phyloP scores from a whole-genome alignment of 352 stramenopile genomes.

The Phytopythium oedochilum region DNA sequence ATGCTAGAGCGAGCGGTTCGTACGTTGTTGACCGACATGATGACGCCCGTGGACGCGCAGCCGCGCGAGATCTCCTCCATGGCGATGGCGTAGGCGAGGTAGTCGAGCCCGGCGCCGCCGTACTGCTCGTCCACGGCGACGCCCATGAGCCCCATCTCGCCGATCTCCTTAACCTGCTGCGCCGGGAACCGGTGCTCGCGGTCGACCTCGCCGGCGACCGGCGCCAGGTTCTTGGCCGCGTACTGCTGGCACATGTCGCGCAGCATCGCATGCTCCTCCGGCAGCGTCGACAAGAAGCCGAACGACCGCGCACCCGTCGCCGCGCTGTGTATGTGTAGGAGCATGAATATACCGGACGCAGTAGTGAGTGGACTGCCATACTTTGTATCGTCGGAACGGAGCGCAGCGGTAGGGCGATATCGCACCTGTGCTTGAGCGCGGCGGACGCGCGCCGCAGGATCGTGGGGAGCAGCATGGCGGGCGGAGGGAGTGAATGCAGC shows the following conservation, averaged over 20 bases:
- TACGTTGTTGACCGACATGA: constrained; percentile 95
- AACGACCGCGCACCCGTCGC: constrained; percentile 37
- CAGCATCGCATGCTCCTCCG: constrained; percentile 96
- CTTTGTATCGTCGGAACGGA: too few relatives aligned
- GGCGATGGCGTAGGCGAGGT: constrained; percentile 95
- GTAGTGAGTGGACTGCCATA: too few relatives aligned
- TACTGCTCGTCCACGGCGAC: constrained; percentile 89
- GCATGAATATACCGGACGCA: too few relatives aligned
- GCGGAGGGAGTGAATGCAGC: background rate
- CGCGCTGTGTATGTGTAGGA: constrained; percentile 1
- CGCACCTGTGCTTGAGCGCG: constrained; percentile 22
- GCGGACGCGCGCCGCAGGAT: constrained; percentile 22
- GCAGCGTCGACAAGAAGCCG: constrained; percentile 68
- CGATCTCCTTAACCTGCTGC: constrained; percentile 80
- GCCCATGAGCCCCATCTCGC: constrained; percentile 95
- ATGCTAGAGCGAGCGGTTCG: too few relatives aligned
- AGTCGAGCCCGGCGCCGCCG: constrained; percentile 92
- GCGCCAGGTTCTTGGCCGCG: constrained; percentile 91
- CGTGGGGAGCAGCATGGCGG: constrained; percentile 27
- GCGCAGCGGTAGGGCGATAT: too few relatives aligned
- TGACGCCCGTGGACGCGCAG: constrained; percentile 94
- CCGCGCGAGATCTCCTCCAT: constrained; percentile 97
- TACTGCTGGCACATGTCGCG: constrained; percentile 95
- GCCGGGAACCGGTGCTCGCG: constrained; percentile 83
- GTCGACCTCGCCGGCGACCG: constrained; percentile 90